Base-by-base conservation (phyloP, 306 rosid genomes). In the Cajanus cajan region DNA sequence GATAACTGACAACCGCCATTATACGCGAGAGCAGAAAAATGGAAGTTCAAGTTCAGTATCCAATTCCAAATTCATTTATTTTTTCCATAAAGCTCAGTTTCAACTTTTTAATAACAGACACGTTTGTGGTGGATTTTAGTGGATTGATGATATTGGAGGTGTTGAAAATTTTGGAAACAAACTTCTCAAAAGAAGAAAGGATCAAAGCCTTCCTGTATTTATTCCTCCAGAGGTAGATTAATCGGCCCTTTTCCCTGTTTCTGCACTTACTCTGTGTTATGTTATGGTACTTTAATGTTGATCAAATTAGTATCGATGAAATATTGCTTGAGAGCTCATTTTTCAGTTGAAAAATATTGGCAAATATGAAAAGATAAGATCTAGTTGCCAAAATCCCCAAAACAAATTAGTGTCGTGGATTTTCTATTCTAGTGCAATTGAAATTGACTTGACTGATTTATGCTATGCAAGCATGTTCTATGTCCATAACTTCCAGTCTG, bases 141-240 rank as follows among this genome's bases (percentile, higher is more conserved):
- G 98, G 98, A 47, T 95, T 76, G 97, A 91, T 19, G 94, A 90
- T 55, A 90, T 91, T 86, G 98, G 98, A 77, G 98, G 98, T 12
- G 74, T 84, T 85, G 91, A 90, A 85, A 86, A 52, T 80, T 88
- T 95, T 33, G 97, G 96, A 82, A 71, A 78, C 74, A 91, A 87
- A 54, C 82, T 95, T 69, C 80, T 95, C 47, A 88, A 62, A 83
- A 83, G 87, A 82, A 91, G 63, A 78, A 95, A 90, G 83, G 83
- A 81, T 54, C 87, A 85, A 78, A 82, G 76, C 48, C 97, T 95
- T 84, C 98, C 98, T 34, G 88, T 86, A 44, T 95, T 85, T 86
- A 91, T 82, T 70, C 96, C 98, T 76, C 98, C 98, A 25, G 83
- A 95, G 98, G 97, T 91, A 85, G 57, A 75, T 62, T 9, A 40